phyloP scores from a whole-genome alignment of 202 grass and related monocot species.

The Eragrostis tef region DNA sequence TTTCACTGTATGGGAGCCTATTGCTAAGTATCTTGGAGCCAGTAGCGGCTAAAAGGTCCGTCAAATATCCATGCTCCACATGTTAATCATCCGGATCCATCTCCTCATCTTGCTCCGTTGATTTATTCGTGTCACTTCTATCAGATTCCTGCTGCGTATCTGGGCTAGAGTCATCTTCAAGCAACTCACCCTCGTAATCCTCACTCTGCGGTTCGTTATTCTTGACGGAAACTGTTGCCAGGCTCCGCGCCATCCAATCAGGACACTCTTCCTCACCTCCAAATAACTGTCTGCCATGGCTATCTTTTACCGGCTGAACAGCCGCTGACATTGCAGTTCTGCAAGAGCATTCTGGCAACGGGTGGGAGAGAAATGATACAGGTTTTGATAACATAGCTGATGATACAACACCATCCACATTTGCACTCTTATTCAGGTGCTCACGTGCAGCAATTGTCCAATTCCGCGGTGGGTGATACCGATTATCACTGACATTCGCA shows the following conservation, averaged over 20 bases:
- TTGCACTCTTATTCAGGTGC: slow-evolving; percentile 77
- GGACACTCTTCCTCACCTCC: slow-evolving; percentile 72
- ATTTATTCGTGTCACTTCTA: slow-evolving; percentile 64
- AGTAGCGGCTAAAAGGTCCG: slow-evolving; percentile 30
- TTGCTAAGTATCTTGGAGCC: slow-evolving; percentile 31
- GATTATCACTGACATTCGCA: slow-evolving; percentile 63
- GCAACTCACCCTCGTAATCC: slow-evolving; percentile 67
- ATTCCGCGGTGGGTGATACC: slow-evolving; percentile 84
- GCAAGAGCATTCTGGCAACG: slow-evolving; percentile 81
- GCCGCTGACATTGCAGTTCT: slow-evolving; percentile 49
- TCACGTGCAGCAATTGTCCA: slow-evolving; percentile 75
- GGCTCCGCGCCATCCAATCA: slow-evolving; percentile 62
- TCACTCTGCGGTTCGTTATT: slow-evolving; percentile 64
- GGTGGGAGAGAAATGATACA: slow-evolving; percentile 76
- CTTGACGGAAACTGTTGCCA: slow-evolving; percentile 48
- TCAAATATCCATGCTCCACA: slow-evolving; percentile 25
- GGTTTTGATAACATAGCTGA: slow-evolving; percentile 69
- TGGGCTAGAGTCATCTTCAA: slow-evolving; percentile 59
- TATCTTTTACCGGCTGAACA: slow-evolving; percentile 52
- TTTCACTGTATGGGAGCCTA: slow-evolving; percentile 4
- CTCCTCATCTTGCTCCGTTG: slow-evolving; percentile 79
- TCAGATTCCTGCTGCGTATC: slow-evolving; percentile 64
- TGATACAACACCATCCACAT: slow-evolving; percentile 55
- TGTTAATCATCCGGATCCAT: slow-evolving; percentile 96
- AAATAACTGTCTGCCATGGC: slow-evolving; percentile 44